These are phyloP conservation scores for Coniochaeta sp. DNA, from an alignment of 2,329 filamentous ascomycete species.

Conservation along the genomic window DNA sequence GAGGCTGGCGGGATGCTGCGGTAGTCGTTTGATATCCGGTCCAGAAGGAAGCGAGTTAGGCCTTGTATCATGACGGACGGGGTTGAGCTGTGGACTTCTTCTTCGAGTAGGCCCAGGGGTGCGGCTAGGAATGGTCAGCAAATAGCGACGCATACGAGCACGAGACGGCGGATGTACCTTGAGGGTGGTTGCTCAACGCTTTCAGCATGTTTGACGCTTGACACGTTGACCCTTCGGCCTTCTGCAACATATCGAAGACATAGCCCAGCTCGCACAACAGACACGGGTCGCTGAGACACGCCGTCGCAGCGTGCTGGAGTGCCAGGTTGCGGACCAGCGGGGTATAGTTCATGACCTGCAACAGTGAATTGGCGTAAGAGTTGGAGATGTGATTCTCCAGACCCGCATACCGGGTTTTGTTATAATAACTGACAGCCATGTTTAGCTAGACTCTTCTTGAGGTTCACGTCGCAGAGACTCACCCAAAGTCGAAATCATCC, in stretches of 20 bases:
- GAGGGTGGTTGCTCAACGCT: slow-evolving; percentile 75
- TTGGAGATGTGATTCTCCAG: slow-evolving; percentile 95
- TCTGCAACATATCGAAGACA: slow-evolving; percentile 95
- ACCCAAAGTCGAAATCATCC: slow-evolving; percentile 98
- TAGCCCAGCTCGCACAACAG: slow-evolving; percentile 92
- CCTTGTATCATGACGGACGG: slow-evolving; percentile 79
- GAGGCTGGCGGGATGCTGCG: slow-evolving; percentile 56
- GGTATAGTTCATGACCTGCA: slow-evolving; percentile 89
- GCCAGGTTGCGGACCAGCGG: slow-evolving; percentile 82
- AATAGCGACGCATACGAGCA: too few species aligned
- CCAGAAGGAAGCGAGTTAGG: slow-evolving; percentile 76
- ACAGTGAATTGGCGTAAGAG: slow-evolving; percentile 86
- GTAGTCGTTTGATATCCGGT: slow-evolving; percentile 72
- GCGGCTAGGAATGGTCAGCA: slow-evolving; percentile 38
- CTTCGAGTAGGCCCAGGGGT: slow-evolving; percentile 75
- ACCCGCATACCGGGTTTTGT: slow-evolving; percentile 84
- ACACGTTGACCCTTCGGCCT: slow-evolving; percentile 87
- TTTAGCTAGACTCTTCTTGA: slow-evolving; percentile 2
- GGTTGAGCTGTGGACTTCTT: slow-evolving; percentile 65
- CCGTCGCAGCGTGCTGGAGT: slow-evolving; percentile 78
- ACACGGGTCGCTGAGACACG: slow-evolving; percentile 76
- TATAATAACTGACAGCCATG: slow-evolving; percentile 63
- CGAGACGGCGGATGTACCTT: slow-evolving; percentile 38
- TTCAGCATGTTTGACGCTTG: slow-evolving; percentile 94
- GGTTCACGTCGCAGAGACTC: slow-evolving; percentile 20